Conservation (phyloP, 768 basidiomycete genomes). For the Tricholoma sp. region DNA sequence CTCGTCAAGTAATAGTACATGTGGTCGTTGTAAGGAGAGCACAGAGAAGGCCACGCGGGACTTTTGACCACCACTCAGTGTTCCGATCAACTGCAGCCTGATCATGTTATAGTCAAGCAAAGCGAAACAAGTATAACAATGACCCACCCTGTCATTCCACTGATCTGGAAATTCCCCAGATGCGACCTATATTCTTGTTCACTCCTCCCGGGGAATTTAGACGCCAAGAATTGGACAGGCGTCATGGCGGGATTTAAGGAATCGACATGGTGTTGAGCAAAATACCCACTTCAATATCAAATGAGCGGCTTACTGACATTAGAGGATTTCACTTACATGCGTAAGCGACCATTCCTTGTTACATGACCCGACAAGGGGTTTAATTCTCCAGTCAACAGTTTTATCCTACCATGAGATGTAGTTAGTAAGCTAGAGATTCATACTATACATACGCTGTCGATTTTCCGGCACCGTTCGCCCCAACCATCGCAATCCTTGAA, state of each 20-base stretch:
- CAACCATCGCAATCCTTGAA: conserved; percentile 91
- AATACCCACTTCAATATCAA: conserved; percentile 60
- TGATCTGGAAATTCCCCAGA: conserved; percentile 96
- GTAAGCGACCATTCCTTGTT: conserved; percentile 84
- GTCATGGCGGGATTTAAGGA: conserved; percentile 77
- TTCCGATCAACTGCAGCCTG: conserved; percentile 84
- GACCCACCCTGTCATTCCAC: conserved; percentile 82
- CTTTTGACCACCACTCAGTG: conserved; percentile 93
- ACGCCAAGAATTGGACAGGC: conserved; percentile 92
- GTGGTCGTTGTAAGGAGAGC: conserved; percentile 82
- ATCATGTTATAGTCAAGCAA: background rate
- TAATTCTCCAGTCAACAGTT: conserved; percentile 82
- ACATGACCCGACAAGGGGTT: conserved; percentile 73
- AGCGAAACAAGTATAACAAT: conserved; percentile 1
- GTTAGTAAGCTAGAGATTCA: background rate
- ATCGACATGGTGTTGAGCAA: conserved; percentile 96
- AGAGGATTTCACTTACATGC: conserved; percentile 54
- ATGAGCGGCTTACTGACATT: conserved; percentile 1
- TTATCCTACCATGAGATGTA: conserved; percentile 55
- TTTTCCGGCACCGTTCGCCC: conserved; percentile 94
- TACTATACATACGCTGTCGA: conserved; percentile 69
- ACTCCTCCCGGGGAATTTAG: conserved; percentile 87
- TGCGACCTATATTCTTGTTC: conserved; percentile 97
- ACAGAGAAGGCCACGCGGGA: conserved; percentile 91
- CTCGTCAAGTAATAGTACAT: conserved; percentile 92